Evolutionary conservation across 176 grass and related monocot species (phyloP).

Genomic region (Oryza meridionalis): DNA sequence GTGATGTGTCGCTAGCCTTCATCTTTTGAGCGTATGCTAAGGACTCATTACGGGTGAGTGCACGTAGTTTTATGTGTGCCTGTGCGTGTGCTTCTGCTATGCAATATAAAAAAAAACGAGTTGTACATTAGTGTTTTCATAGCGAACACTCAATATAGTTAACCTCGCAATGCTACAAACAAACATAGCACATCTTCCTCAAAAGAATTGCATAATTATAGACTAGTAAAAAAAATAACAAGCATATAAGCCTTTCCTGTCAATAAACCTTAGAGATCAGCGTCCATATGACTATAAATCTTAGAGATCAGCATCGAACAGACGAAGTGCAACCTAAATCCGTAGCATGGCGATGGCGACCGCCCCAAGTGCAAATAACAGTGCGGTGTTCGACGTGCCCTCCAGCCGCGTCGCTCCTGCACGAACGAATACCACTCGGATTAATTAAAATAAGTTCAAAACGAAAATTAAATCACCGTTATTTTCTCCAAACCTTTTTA

Average conservation of each 20-base stretch:
- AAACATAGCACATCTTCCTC: background rate
- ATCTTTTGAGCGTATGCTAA: too few relatives aligned
- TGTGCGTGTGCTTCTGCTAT: too few relatives aligned
- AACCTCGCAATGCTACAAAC: too few relatives aligned
- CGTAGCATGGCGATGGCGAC: background rate
- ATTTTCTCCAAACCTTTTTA: background rate
- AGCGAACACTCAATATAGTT: too few relatives aligned
- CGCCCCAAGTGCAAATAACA: constrained; percentile 2
- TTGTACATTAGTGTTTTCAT: too few relatives aligned
- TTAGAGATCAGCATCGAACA: background rate
- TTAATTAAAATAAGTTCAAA: background rate
- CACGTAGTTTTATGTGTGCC: too few relatives aligned
- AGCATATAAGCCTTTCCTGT: background rate
- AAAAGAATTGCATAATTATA: background rate
- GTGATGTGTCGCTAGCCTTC: too few relatives aligned
- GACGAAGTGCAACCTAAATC: background rate
- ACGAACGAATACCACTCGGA: background rate
- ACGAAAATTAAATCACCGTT: background rate
- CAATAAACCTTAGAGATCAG: too few relatives aligned
- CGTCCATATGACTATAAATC: background rate
- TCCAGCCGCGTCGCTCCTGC: constrained; percentile 6
- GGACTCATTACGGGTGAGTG: too few relatives aligned
- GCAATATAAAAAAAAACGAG: too few relatives aligned
- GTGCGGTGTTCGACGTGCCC: background rate
- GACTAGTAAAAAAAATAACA: background rate